Evolutionary conservation across 1,284 basidiomycete genomes (phyloP), one percentile per base, ranked within the genome.

Genomic region (Cutaneotrichosporon cutaneum): DNA sequence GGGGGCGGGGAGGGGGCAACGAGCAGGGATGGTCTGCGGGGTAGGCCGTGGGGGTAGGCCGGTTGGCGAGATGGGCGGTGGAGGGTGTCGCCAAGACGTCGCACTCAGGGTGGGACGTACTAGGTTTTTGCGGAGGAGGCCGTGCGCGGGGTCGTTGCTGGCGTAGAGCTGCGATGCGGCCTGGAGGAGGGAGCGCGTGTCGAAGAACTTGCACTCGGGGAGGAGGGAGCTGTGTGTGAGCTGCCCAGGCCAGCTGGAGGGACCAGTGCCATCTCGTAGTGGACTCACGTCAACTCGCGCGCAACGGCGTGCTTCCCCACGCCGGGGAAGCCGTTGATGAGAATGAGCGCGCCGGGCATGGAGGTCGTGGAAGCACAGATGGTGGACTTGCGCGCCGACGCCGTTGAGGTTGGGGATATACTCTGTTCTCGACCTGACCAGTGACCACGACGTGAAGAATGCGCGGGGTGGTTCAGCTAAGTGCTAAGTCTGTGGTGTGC

Each of bases 261-360:
- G n/a, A n/a, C n/a, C n/a, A n/a, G n/a, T n/a, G n/a, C n/a, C n/a
- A n/a, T n/a, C n/a, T n/a, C n/a, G 27, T 22, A 13, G 26, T 13
- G 47, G 26, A 50, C 24, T 64, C 47, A 75, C 73, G 62, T 59
- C 3, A 75, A 63, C 61, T 71, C 70, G 36, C 62, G 54, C 2
- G 72, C 72, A 13, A 70, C 67, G 7, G 69, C 61, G 11, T 64
- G 61, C 60, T 75, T 75, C 50, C 73, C 73, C 11, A 73, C 69
- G 2, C 66, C 72, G 21, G 73, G 73, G 61, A 71, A 74, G 4
- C 73, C 73, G 54, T 73, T 72, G 62, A 75, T 66, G 33, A 75
- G 63, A 35, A 72, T 62, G 30, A 75, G 64, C 1, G 59, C 57
- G 47, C 59, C 63, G 44, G 63, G 53, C 65, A 67, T 67, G 7